phyloP scores from a whole-genome alignment of 2,329 filamentous ascomycete genomes.

The Penicillium sp. region DNA sequence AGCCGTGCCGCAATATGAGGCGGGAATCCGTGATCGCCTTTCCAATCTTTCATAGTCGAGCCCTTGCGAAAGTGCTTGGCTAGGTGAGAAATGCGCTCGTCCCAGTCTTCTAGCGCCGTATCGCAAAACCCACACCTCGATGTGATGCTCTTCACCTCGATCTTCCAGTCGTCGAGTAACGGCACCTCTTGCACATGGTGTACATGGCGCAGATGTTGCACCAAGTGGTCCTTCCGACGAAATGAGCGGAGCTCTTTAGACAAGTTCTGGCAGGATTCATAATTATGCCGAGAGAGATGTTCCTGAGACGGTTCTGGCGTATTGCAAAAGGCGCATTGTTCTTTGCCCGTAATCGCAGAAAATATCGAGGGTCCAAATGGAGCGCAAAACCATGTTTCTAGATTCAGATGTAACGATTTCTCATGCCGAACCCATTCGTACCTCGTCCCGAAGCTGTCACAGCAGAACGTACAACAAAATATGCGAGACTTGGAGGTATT shows the following conservation, averaged over 20 bases:
- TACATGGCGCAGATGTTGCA: slow-evolving; percentile 58
- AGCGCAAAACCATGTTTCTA: slow-evolving; percentile 17
- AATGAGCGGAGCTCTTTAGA: slow-evolving; percentile 55
- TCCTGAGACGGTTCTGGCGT: slow-evolving; percentile 42
- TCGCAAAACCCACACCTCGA: slow-evolving; percentile 58
- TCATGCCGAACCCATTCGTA: slow-evolving; percentile 19
- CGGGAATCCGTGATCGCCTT: slow-evolving; percentile 48
- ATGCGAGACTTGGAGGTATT: slow-evolving; percentile 2
- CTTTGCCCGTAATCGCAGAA: slow-evolving; percentile 1
- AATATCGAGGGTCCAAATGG: slow-evolving; percentile 2
- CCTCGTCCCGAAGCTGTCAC: slow-evolving; percentile 12
- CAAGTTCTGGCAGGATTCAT: slow-evolving; percentile 56
- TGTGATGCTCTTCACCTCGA: slow-evolving; percentile 49
- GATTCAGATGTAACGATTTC: slow-evolving; percentile 12
- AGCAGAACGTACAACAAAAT: slow-evolving; percentile 18
- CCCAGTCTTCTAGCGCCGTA: slow-evolving; percentile 52
- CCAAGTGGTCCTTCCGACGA: slow-evolving; percentile 60
- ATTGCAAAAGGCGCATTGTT: slow-evolving; percentile 40
- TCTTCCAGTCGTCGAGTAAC: slow-evolving; percentile 23
- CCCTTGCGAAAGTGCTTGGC: slow-evolving; percentile 58
- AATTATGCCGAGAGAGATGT: slow-evolving; percentile 57
- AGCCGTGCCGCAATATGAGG: slow-evolving; percentile 17
- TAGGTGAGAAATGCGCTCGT: slow-evolving; percentile 56
- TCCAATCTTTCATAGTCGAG: slow-evolving; percentile 58
- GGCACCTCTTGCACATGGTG: slow-evolving; percentile 47